Conservation (phyloP, 139 green algal genomes). For the Dunaliella primolecta region DNA sequence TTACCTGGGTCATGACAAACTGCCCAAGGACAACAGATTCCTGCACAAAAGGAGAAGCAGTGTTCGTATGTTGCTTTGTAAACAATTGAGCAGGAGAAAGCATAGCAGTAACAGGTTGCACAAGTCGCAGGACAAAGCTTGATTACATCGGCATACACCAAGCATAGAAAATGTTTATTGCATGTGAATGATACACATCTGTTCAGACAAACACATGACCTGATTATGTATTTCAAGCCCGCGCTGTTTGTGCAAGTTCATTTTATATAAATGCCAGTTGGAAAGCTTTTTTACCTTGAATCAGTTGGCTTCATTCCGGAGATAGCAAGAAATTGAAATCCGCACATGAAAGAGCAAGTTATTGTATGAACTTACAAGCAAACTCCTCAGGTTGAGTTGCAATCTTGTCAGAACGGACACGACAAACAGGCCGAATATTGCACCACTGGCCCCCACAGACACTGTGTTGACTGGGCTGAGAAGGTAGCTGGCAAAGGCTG, state of each 20-base stretch:
- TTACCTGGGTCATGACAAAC: slow-evolving; percentile 79
- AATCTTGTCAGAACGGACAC: slow-evolving; percentile 67
- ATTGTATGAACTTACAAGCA: slow-evolving; percentile 48
- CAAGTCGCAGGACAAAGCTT: too few relatives aligned
- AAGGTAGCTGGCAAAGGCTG: slow-evolving; percentile 40
- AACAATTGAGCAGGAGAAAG: neutral
- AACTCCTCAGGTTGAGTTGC: slow-evolving; percentile 51
- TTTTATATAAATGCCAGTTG: too few relatives aligned
- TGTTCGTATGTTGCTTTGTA: neutral
- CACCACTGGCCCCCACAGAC: slow-evolving; percentile 61
- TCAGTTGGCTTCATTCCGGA: too few relatives aligned
- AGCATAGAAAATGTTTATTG: too few relatives aligned
- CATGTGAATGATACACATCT: too few relatives aligned
- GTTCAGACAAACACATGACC: too few relatives aligned
- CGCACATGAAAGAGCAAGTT: neutral
- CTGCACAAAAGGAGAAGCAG: neutral
- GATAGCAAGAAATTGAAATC: too few relatives aligned
- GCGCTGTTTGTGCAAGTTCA: too few relatives aligned
- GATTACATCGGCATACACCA: too few relatives aligned
- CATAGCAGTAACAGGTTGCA: too few relatives aligned
- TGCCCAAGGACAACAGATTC: slow-evolving; percentile 77
- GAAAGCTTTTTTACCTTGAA: too few relatives aligned
- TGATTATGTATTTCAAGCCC: too few relatives aligned
- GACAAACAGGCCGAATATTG: slow-evolving; percentile 89
- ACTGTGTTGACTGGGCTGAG: slow-evolving; percentile 25